These are phyloP conservation scores for Epichloe gansuensis DNA, from an alignment of 2,329 filamentous ascomycete species.

Conservation along the genomic window DNA sequence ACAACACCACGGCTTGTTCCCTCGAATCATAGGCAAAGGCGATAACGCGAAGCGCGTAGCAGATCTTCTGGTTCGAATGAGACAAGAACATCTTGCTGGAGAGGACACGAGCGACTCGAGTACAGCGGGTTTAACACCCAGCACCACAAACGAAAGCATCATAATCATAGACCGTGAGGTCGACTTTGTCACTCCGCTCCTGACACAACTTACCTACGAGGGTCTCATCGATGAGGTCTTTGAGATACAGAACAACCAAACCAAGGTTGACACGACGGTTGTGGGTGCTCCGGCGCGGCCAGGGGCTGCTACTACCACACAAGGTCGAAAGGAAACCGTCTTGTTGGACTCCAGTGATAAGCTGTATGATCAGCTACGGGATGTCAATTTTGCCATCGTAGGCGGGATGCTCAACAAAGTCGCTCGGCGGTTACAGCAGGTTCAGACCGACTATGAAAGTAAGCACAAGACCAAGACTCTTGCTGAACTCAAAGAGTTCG, in stretches of 20 bases:
- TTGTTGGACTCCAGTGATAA: constrained; percentile 80
- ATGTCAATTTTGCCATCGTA: constrained; percentile 92
- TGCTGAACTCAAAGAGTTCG: constrained; percentile 84
- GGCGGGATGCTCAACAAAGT: constrained; percentile 81
- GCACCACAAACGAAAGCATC: constrained; percentile 74
- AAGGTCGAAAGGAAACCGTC: constrained; percentile 72
- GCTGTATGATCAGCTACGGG: constrained; percentile 74
- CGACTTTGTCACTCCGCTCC: constrained; percentile 79
- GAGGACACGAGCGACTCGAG: constrained; percentile 54
- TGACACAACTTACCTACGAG: constrained; percentile 95
- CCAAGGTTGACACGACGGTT: constrained; percentile 82
- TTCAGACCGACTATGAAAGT: constrained; percentile 81
- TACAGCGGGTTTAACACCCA: constrained; percentile 64
- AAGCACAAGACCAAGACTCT: constrained; percentile 79
- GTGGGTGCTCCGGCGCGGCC: constrained; percentile 61
- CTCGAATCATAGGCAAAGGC: constrained; percentile 87
- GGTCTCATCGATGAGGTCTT: constrained; percentile 90
- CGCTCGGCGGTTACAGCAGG: constrained; percentile 68
- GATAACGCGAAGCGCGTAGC: constrained; percentile 84
- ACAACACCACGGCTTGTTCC: constrained; percentile 82
- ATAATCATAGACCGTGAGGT: constrained; percentile 94
- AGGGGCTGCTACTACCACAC: constrained; percentile 38
- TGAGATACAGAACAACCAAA: constrained; percentile 81
- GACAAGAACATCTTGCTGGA: constrained; percentile 72
- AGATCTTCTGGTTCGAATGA: constrained; percentile 79